Base-by-base conservation (phyloP, 2,329 filamentous ascomycete genomes). In the Trichothecium roseum region DNA sequence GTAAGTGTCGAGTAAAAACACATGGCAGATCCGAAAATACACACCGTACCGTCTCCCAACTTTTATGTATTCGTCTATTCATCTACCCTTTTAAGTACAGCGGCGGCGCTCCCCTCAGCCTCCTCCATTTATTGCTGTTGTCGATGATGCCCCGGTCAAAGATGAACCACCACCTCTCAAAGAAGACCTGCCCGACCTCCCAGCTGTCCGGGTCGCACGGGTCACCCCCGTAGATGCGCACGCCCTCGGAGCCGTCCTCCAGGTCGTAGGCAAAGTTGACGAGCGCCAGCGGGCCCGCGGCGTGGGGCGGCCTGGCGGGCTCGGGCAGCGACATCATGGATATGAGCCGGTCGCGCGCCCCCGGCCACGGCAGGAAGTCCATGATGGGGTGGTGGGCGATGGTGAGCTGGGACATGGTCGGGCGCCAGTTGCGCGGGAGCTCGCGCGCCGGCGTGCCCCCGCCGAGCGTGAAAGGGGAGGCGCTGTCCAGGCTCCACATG, bases 81-180 rank as follows among this genome's bases (percentile, higher is more conserved):
- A n/a, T n/a, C n/a, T n/a, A n/a, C n/a, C n/a, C n/a, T n/a, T n/a
- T n/a, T n/a, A n/a, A n/a, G n/a, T n/a, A n/a, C 36, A 61, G 43
- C 17, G 48, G 47, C 5, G 53, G 43, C 5, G 64, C 60, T 1
- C 71, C 72, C 36, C 70, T 60, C 36, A 62, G 45, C 35, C 45
- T 56, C 41, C 72, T 59, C 60, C 63, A 62, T 34, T 59, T 53
- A 50, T 78, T 76, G 45, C 69, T 72, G 35, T 60, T 61, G 30
- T 66, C 62, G n/a, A 78, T 51, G 13, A 76, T 62, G 9, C 57
- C 55, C 8, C 59, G 49, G 45, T 78, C 72, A 46, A 78, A 69
- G 26, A 72, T 51, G 52, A 73, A 77, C 71, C 71, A 78, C 73
- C 73, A 78, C 28, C 64, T 60, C 50, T 68, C 62, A 49, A 75